Evolutionary conservation across 306 rosid species (phyloP), one percentile per base, ranked within the genome.

Genomic region (Sicyos edulis): DNA sequence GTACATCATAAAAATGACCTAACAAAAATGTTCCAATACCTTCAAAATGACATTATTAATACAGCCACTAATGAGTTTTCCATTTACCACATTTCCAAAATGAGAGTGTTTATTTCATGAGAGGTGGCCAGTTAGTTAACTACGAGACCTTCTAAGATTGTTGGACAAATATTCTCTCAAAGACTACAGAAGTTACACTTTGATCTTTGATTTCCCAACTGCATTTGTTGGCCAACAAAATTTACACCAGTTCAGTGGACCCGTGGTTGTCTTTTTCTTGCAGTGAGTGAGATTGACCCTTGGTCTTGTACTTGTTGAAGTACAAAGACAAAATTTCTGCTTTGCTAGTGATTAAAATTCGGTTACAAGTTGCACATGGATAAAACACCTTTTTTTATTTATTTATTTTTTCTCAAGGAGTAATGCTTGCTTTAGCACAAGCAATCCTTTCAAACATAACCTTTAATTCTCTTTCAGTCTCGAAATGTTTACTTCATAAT

Each of bases 21-120:
- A 20, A 56, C 15, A 57, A 57, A 4, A 21, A 57, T 11, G 40
- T 22, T 26, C n/a, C n/a, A n/a, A n/a, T n/a, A n/a, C n/a, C 66
- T 59, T 59, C 45, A 59, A 59, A 59, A 15, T 59, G 66, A 4
- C 68, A 61, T 61, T 60, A 26, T 32, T 34, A 61, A 34, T 32
- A 7, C 21, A 61, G 8, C 8, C 22, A 55, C 29, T 19, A n/a
- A 54, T 7, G 13, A 19, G 22, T 13, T 55, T 10, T 55, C 29
- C 29, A 8, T 55, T 20, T 55, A 10, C 15, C 26, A 19, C 29
- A 20, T 55, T 19, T 55, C 60, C 14, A 9, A 55, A 55, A 55
- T 10, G 29, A 3, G 8, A 4, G 60, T 2, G 15, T 26, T 8
- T 53, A 20, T 53, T 0, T n/a, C 24, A 4, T 19, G 60, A 55